Percentiles rank a stretch among this genome's conserved stretches.
These are phyloP conservation scores for Teratosphaeria pseudoeucalypti DNA, from an alignment of 2,329 filamentous ascomycete genomes.

Conservation along the genomic window DNA sequence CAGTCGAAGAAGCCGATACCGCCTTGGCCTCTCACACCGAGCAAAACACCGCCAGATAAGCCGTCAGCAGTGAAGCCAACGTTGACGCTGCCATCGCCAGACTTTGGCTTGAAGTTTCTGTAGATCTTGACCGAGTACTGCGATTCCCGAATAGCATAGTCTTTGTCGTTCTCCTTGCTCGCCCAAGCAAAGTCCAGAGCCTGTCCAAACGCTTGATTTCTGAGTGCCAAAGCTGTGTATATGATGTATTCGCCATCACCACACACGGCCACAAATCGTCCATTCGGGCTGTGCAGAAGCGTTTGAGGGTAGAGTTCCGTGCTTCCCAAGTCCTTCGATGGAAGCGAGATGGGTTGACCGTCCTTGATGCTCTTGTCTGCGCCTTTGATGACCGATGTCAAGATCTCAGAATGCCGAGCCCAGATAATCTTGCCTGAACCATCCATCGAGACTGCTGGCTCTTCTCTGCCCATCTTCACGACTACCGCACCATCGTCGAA, in stretches of 20 bases:
- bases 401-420: conserved; percentile 89
- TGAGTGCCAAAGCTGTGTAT: conserved; percentile 90
- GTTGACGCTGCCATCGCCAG: conserved; percentile 61
- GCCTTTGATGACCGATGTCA: conserved; percentile 90
- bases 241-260: conserved; percentile 99
- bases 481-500: conserved; percentile 98
- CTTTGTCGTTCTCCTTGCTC: conserved; percentile 93
- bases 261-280: conserved; percentile 78
- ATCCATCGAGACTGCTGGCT: conserved; percentile 97
- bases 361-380: conserved; percentile 79
- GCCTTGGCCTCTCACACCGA: conserved; percentile 90
- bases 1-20: conserved; percentile 96
- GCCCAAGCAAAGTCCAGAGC: conserved; percentile 96
- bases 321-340: conserved; percentile 88
- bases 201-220: conserved; percentile 94
- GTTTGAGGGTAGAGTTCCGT: conserved; percentile 97
- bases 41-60: conserved; percentile 73
- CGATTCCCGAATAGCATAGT: conserved; percentile 94
- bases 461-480: conserved; percentile 92
- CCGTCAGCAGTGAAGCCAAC: conserved; percentile 94
- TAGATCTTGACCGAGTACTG: conserved; percentile 91
- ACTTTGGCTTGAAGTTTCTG: conserved; percentile 93
- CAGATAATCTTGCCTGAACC: conserved; percentile 90
- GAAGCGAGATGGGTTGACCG: conserved; percentile 71
- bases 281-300: conserved; percentile 89